phyloP scores from a whole-genome alignment of 176 grass and related monocot genomes.

The Oryza officinalis region DNA sequence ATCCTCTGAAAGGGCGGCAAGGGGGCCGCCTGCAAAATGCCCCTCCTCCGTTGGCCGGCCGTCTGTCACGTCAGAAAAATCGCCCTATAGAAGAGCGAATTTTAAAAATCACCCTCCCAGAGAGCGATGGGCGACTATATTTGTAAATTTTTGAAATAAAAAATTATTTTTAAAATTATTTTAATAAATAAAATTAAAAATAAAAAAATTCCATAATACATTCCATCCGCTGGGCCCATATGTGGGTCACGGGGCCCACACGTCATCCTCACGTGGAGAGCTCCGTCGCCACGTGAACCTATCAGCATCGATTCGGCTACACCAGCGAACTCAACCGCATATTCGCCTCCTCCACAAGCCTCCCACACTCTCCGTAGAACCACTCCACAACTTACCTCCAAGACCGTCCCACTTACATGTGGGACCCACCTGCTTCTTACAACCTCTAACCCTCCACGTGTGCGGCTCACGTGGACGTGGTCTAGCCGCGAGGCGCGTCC shows the following conservation, averaged over 20 bases:
- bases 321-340: not conserved
- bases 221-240: too few relatives aligned
- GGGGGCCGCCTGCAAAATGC: too few relatives aligned
- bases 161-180: too few relatives aligned
- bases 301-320: not conserved
- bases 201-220: too few relatives aligned
- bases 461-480: not conserved
- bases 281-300: not conserved
- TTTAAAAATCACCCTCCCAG: too few relatives aligned
- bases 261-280: not conserved
- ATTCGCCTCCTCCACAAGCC: not conserved
- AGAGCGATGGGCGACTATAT: too few relatives aligned
- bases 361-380: not conserved
- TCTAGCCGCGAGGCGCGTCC: not conserved
- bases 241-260: not conserved
- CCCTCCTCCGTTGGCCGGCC: too few relatives aligned
- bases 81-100: too few relatives aligned
- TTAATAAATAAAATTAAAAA: too few relatives aligned
- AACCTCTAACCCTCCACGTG: not conserved
- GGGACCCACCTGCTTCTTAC: accelerated
- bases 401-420: not conserved
- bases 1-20: too few relatives aligned
- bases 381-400: not conserved
- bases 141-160: too few relatives aligned
- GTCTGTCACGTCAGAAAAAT: too few relatives aligned